Conservation (phyloP, 768 basidiomycete genomes). For the Mycena amicta region DNA sequence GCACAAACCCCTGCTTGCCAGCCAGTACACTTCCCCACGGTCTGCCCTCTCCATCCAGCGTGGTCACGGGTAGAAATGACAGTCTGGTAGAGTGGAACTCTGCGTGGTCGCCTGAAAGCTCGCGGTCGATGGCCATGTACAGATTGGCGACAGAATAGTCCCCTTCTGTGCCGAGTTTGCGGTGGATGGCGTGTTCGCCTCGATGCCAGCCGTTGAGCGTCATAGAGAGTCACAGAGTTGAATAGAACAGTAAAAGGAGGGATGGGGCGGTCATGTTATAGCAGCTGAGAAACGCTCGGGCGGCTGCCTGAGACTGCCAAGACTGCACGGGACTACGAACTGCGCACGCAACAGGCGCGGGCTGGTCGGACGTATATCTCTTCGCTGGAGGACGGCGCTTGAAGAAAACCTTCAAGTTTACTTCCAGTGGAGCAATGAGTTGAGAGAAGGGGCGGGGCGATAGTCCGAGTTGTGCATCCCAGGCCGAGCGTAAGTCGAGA, state of each 20-base stretch:
- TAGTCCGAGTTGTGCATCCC: no score
- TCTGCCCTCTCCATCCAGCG: constrained; percentile 49
- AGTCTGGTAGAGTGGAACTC: constrained; percentile 50
- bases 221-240: constrained; percentile 15
- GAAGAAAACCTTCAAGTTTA: no score
- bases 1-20: constrained; percentile 51
- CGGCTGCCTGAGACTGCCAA: background rate
- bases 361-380: no score
- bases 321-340: background rate
- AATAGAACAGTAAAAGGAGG: background rate
- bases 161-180: constrained; percentile 44
- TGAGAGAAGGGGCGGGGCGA: no score
- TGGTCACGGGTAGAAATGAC: constrained; percentile 58
- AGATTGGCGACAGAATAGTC: constrained; percentile 34
- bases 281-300: background rate
- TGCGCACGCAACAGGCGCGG: background rate
- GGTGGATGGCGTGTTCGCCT: constrained; percentile 55
- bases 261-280: background rate
- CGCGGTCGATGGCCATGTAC: constrained; percentile 45
- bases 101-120: constrained; percentile 53
- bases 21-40: constrained; percentile 66
- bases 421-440: no score
- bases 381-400: no score
- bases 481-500: no score
- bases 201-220: constrained; percentile 49